Base-by-base conservation (phyloP, 345 rosid genomes). In the Camelina laxa region DNA sequence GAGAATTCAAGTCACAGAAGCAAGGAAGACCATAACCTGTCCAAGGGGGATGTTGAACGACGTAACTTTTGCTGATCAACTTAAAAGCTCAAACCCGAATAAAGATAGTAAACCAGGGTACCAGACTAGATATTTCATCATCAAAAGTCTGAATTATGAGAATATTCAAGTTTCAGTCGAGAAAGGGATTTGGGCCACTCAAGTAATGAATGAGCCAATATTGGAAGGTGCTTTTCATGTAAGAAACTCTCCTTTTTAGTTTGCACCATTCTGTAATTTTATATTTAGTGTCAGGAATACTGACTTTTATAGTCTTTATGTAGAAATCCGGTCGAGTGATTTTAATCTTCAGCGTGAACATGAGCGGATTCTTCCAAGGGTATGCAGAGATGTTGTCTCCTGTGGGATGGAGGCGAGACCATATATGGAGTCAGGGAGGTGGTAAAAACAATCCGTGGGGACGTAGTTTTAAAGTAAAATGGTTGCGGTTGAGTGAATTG, bases 341-440 rank as follows among this genome's bases (percentile, higher is more conserved):
- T 81, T 81, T 94, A 56, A 89, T 94, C 73, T 91, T 89, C 79
- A 91, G 97, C 79, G 97, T 94, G 83, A 94, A 94, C 87, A 94
- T 88, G 98, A 94, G 98, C 63, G 98, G 98, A 71, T 91, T 86
- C 87, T 91, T 94, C 84, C 97, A 94, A 91, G 98, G 98, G 62
- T 94, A 94, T 83, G 96, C 97, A 69, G 87, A 94, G 80, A 94
- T 94, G 98, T 77, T 91, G 79, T 94, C 97, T 73, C 76, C 95
- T 67, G 89, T 86, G 76, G 97, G 98, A 36, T 91, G 92, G 94
- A 91, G 98, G 80, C 85, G 89, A 73, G 98, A 94, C 74, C 84
- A 86, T 30, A 84, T 91, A 62, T 93, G 98, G 97, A 88, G 87
- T 79, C 96, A 86, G 77, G 97, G 97, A 79, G 78, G 84, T 79